Evolutionary conservation across 2,329 filamentous ascomycete species (phyloP), one percentile per base, ranked within the genome.

Genomic region (Fonsecaea multimorphosa): DNA sequence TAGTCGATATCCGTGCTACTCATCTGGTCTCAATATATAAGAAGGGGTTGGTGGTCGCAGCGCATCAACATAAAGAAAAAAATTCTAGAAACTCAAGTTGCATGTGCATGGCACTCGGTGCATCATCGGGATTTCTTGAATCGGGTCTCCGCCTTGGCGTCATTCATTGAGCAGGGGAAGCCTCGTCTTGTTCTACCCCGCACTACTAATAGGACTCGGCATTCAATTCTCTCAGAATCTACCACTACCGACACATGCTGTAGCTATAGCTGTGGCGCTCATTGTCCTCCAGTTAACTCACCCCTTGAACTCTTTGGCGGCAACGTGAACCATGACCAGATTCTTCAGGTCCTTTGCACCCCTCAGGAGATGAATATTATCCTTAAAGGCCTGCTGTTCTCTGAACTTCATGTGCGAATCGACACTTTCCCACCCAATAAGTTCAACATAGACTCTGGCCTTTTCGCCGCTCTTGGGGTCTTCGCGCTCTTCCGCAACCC

Each of bases 351-450:
- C 73, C 46, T 74, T 73, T 2, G 69, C 64, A 4, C 55, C 61
- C 36, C 67, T 65, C 57, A 72, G 59, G 27, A 53, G 19, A 40
- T 57, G 61, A 38, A 78, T 72, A n/a, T 73, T 73, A 7, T 77
- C 72, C 67, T 78, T 77, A 44, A 80, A 80, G 0, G 68, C 65
- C 8, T 75, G 64, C 5, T 74, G 77, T 34, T 78, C 75, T 1
- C 76, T 71, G 64, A 76, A 81, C 58, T 72, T 71, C 63, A 72
- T 64, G 54, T 81, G 79, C 31, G 76, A 75, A 40, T 80, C 76
- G 1, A 79, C 68, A 36, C 76, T 79, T 0, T 76, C 70, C 79
- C 79, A 81, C 0, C 77, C 78, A 12, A 81, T 73, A 1, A 79
- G 71, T 0, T 68, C 71, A 61, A 76, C 58, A 5, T 65, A 73